A percentile compares a stretch with the other conserved stretches of the same genome.
phyloP scores from a whole-genome alignment of 768 basidiomycete genomes.

The Hemileccinum rubropunctum region DNA sequence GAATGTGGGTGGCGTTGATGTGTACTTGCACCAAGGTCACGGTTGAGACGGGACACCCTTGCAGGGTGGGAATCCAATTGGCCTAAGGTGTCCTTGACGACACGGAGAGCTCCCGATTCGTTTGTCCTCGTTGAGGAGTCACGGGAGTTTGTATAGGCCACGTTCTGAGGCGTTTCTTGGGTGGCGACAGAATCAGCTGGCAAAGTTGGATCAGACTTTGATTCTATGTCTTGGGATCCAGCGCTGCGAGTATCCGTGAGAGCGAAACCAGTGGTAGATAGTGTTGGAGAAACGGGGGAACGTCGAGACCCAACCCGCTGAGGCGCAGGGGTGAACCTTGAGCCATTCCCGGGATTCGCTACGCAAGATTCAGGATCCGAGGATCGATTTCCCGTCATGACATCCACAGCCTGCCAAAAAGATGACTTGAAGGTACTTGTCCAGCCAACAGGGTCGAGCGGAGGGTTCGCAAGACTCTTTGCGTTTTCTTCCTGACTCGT shows the following conservation, averaged over 20 bases:
- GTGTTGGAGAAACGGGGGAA: slow-evolving; percentile 6
- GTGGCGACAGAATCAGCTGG: not conserved
- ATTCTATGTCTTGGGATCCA: not conserved
- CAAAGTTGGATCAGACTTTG: not conserved
- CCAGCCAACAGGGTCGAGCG: slow-evolving; percentile 35
- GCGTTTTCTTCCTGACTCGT: not conserved
- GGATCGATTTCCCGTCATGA: slow-evolving; percentile 45
- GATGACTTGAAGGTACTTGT: slow-evolving; percentile 41
- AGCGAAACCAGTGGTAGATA: not conserved
- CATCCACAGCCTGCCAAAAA: slow-evolving; percentile 47
- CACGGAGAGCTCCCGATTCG: not conserved
- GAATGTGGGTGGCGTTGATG: not conserved
- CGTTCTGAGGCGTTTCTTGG: not conserved
- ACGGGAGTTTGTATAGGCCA: not conserved
- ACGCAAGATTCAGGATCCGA: slow-evolving; percentile 2
- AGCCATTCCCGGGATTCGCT: slow-evolving; percentile 4
- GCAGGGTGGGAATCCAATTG: not conserved
- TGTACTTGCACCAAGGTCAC: not conserved
- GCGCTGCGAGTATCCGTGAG: not conserved
- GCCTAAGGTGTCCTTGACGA: not conserved
- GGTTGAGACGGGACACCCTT: slow-evolving; percentile 8
- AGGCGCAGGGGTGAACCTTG: slow-evolving; percentile 22
- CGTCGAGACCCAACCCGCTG: slow-evolving; percentile 14
- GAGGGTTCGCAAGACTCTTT: not conserved
- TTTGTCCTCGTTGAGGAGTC: not conserved